Evolutionary conservation across 176 grass and related monocot species (phyloP).

Genomic region (Chloris gayana): DNA sequence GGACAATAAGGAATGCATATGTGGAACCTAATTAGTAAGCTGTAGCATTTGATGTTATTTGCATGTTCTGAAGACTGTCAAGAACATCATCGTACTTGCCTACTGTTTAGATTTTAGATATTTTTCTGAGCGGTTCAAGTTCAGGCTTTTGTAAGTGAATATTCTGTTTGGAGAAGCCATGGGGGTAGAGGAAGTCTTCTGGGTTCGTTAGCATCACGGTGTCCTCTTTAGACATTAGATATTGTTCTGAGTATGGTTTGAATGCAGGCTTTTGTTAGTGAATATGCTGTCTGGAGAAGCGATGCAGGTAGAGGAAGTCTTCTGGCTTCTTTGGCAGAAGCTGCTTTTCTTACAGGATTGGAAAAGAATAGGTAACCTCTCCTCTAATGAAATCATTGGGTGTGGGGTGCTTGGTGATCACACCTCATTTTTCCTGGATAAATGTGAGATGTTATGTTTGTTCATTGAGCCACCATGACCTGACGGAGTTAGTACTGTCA

Average conservation of each 20-base stretch:
- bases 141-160: constrained; percentile 96
- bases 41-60: too few species aligned
- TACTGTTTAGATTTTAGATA: not conserved
- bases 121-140: not conserved
- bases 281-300: constrained; percentile 82
- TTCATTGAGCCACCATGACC: not conserved
- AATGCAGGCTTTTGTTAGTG: constrained; percentile 88
- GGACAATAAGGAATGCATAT: not conserved
- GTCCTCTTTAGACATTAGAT: not conserved
- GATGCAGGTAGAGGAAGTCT: constrained; percentile 87
- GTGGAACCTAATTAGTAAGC: not conserved
- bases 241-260: constrained; percentile 8
- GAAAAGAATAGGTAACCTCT: constrained; percentile 80
- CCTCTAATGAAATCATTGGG: not conserved
- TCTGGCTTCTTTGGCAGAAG: constrained; percentile 87
- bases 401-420: not conserved
- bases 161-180: constrained; percentile 80
- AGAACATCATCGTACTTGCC: not conserved
- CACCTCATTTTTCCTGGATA: not conserved
- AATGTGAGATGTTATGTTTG: not conserved
- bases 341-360: constrained; percentile 90
- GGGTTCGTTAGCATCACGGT: constrained; percentile 42
- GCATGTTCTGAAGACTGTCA: not conserved
- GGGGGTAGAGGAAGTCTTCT: constrained; percentile 84
- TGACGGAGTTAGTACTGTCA: constrained; percentile 1